Conservation (phyloP, 768 basidiomycete species). For the Multifurca ochricompacta region DNA sequence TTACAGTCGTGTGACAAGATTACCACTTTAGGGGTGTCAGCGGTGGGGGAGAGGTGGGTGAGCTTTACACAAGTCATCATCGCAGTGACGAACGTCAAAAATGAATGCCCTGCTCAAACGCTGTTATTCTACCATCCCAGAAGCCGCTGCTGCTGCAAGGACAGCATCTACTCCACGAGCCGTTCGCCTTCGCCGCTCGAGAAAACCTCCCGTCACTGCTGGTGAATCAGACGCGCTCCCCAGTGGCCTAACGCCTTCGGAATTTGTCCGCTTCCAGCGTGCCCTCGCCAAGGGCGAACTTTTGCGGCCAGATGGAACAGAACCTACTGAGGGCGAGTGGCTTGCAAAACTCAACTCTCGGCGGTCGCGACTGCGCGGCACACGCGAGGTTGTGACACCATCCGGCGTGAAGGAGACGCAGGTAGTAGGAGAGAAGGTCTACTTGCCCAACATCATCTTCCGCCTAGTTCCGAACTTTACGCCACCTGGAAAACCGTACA, state of each 20-base stretch:
- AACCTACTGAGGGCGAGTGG: conserved; percentile 51
- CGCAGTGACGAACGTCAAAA: background rate
- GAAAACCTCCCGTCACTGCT: conserved; percentile 35
- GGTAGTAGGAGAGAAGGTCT: conserved; percentile 75
- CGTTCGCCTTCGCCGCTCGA: conserved; percentile 58
- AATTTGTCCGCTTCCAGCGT: conserved; percentile 54
- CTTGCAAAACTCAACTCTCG: conserved; percentile 45
- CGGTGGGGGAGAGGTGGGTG: too few species aligned
- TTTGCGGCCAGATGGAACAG: conserved; percentile 25
- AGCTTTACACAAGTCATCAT: too few species aligned
- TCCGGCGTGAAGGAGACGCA: conserved; percentile 38
- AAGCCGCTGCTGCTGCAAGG: conserved; percentile 40
- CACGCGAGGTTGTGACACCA: conserved; percentile 32
- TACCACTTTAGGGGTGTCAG: too few species aligned
- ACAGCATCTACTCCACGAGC: conserved; percentile 67
- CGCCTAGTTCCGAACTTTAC: conserved; percentile 80
- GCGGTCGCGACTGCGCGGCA: conserved; percentile 62
- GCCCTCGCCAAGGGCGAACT: conserved; percentile 47
- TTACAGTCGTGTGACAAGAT: too few species aligned
- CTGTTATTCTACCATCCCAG: conserved; percentile 36
- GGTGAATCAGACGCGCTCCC: conserved; percentile 40
- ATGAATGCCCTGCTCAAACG: conserved; percentile 35
- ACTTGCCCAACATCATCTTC: conserved; percentile 84
- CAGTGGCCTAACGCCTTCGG: conserved; percentile 58
- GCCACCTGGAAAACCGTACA: conserved; percentile 69